A percentile compares a stretch with the other conserved stretches of the same genome.
phyloP scores from a whole-genome alignment of 495 filamentous ascomycete species.

The Margaritispora aquatica region DNA sequence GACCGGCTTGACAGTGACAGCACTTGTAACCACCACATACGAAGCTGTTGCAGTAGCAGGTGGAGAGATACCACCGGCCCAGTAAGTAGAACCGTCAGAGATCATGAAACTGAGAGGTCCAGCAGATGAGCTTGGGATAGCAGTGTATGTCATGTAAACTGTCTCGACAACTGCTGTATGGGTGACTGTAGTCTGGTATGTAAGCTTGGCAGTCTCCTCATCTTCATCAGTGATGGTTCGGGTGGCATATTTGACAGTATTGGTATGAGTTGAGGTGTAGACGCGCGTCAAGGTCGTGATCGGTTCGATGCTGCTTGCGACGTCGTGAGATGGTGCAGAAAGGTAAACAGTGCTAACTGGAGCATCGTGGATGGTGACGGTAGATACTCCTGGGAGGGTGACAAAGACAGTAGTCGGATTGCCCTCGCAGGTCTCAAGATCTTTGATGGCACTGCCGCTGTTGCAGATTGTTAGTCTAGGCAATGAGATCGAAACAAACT shows the following conservation, averaged over 20 bases:
- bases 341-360: slow-evolving; percentile 10
- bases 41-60: background rate
- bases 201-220: background rate
- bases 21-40: slow-evolving; percentile 11
- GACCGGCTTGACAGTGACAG: slow-evolving; percentile 10
- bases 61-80: slow-evolving; percentile 16
- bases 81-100: slow-evolving; percentile 14
- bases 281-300: slow-evolving; percentile 10
- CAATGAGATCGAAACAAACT: background rate
- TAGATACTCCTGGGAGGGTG: slow-evolving; percentile 3
- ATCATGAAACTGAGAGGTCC: slow-evolving; percentile 6
- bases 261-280: slow-evolving; percentile 1
- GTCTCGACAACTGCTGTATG: background rate
- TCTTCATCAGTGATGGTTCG: background rate
- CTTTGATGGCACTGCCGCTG: no score
- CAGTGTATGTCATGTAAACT: background rate
- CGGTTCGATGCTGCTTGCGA: background rate
- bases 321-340: background rate
- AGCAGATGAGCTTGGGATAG: background rate
- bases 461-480: background rate
- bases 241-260: background rate
- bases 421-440: slow-evolving; percentile 5
- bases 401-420: slow-evolving; percentile 15
- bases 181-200: slow-evolving; percentile 8
- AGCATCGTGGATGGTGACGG: slow-evolving; percentile 13